A percentile compares a stretch with the other conserved stretches of the same genome.
Conservation (phyloP, 163 green algal genomes). For the Scenedesmus sp. region DNA sequence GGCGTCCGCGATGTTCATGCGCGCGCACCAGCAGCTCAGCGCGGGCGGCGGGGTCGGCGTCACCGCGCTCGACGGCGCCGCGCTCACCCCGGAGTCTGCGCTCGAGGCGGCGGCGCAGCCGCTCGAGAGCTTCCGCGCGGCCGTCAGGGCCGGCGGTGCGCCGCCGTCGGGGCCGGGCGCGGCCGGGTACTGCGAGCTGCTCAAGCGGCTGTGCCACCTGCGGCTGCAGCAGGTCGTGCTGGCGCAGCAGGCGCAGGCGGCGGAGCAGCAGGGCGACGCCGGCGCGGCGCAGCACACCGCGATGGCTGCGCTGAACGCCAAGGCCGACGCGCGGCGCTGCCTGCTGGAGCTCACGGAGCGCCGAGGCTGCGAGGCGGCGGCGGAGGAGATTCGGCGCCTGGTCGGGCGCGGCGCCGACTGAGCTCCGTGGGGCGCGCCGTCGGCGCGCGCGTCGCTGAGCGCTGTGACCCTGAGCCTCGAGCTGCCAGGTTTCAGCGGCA, state of each 20-base stretch:
- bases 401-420: neutral
- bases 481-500: too few relatives aligned
- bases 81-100: conserved; percentile 3
- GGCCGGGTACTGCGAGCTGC: conserved; percentile 24
- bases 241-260: conserved; percentile 14
- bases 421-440: too few relatives aligned
- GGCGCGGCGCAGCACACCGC: neutral
- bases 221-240: conserved; percentile 37
- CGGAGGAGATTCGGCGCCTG: conserved; percentile 14
- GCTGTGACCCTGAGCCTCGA: too few relatives aligned
- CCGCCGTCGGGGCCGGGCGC: too few relatives aligned
- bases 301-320: conserved; percentile 22
- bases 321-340: conserved; percentile 17
- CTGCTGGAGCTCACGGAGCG: conserved; percentile 23
- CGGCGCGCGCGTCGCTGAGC: too few relatives aligned
- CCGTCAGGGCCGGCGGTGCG: neutral
- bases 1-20: conserved; percentile 25
- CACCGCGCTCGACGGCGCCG: conserved; percentile 1
- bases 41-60: neutral
- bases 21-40: neutral
- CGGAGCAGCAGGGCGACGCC: neutral
- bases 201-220: conserved; percentile 41
- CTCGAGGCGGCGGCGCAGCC: conserved; percentile 17
- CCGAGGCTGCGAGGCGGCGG: conserved; percentile 10
- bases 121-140: conserved; percentile 16